phyloP scores from a whole-genome alignment of 2,329 filamentous ascomycete genomes.

The Fonsecaea nubica region DNA sequence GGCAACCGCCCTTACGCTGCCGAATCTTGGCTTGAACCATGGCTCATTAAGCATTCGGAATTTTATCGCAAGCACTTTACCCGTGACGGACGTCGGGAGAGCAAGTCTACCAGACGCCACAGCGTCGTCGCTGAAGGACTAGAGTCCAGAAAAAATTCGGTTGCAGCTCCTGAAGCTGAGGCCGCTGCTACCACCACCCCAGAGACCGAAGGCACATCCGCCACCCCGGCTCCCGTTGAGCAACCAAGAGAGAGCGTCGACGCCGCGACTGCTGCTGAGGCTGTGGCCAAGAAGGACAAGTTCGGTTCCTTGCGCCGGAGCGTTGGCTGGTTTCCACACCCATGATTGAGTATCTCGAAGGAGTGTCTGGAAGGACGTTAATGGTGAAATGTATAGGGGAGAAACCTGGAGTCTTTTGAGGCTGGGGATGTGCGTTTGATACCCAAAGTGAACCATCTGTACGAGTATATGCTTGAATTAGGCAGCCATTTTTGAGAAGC shows the following conservation, averaged over 20 bases:
- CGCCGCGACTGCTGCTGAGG: constrained; percentile 9
- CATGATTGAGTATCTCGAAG: constrained; percentile 11
- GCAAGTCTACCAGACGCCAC: constrained; percentile 34
- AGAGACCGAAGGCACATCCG: constrained; percentile 27
- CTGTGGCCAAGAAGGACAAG: constrained; percentile 21
- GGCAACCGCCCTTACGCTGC: constrained; percentile 34
- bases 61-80: constrained; percentile 39
- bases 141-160: constrained; percentile 35
- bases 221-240: constrained; percentile 29
- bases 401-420: background rate
- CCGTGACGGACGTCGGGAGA: constrained; percentile 29
- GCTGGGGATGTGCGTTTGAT: constrained; percentile 15
- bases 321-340: constrained; percentile 33
- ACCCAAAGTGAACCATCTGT: constrained; percentile 15
- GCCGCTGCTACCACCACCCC: constrained; percentile 32
- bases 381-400: background rate
- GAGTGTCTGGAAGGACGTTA: background rate
- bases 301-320: constrained; percentile 28
- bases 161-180: constrained; percentile 23
- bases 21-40: constrained; percentile 38
- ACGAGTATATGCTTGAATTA: background rate
- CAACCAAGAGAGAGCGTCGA: constrained; percentile 26
- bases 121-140: constrained; percentile 32
- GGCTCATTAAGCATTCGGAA: constrained; percentile 37
- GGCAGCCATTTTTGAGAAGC: background rate